These are phyloP conservation scores for Fusarium subglutinans DNA, from an alignment of 2,329 filamentous ascomycete species.

Conservation along the genomic window DNA sequence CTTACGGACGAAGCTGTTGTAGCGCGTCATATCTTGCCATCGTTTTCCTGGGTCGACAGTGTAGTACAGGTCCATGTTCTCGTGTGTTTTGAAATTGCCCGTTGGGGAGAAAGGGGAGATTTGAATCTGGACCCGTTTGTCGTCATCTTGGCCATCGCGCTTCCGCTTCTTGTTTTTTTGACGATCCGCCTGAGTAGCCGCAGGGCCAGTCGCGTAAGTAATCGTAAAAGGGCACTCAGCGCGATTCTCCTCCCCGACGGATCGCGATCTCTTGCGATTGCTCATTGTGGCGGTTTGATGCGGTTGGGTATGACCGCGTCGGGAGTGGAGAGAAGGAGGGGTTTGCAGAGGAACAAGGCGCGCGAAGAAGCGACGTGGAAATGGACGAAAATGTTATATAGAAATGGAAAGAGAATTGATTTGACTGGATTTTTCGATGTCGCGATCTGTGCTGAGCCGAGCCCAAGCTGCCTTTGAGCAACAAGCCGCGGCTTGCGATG, in stretches of 20 bases:
- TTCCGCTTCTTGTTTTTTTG: constrained; percentile 59
- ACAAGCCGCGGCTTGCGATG: constrained; percentile 44
- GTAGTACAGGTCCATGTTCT: constrained; percentile 65
- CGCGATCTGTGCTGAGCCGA: constrained; percentile 37
- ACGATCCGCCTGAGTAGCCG: constrained; percentile 46
- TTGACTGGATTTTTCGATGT: constrained; percentile 15
- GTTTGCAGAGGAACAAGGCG: constrained; percentile 37
- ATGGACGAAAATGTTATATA: background rate
- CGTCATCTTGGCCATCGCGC: constrained; percentile 57
- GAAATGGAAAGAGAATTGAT: constrained; percentile 1
- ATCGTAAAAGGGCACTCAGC: constrained; percentile 67
- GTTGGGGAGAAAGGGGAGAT: constrained; percentile 63
- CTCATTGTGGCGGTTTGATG: constrained; percentile 41
- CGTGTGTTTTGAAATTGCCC: constrained; percentile 63
- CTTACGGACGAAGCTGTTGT: constrained; percentile 70
- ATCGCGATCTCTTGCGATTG: constrained; percentile 62
- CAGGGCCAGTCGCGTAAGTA: constrained; percentile 42
- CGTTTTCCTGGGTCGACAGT: constrained; percentile 61
- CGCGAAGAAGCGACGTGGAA: constrained; percentile 11
- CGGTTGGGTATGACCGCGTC: constrained; percentile 40
- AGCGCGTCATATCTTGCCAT: constrained; percentile 68
- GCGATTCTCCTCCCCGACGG: constrained; percentile 59
- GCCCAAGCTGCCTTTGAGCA: constrained; percentile 44
- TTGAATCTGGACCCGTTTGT: constrained; percentile 58
- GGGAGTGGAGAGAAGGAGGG: constrained; percentile 41